Base-by-base conservation (phyloP, 2,329 filamentous ascomycete genomes). In the Hypoxylon sp. region DNA sequence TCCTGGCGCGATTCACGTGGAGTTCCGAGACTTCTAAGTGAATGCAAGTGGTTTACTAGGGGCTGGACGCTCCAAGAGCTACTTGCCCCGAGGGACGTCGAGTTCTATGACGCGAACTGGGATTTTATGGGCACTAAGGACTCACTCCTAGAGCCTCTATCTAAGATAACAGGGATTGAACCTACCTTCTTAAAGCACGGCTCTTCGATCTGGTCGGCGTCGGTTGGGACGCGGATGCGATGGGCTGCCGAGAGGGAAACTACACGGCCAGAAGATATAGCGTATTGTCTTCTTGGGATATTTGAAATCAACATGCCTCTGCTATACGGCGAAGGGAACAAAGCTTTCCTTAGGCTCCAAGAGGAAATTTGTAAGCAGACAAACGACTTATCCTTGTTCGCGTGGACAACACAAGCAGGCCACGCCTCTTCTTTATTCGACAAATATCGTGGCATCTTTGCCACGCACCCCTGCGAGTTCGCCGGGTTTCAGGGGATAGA, bases 21-120 rank as follows among this genome's bases (percentile, higher is more conserved):
- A 17, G n/a, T n/a, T 42, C 37, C 40, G 25, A 13, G 42, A 17
- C 40, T 42, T n/a, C 17, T 51, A 6, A 51, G 35, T 35, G 25
- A 14, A 7, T 65, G 44, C 30, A 63, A 64, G 35, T 71, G 65
- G 65, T 65, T 60, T 8, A 49, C 22, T 14, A 55, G 68, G 44
- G 25, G 25, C 25, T 72, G 66, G 69, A 70, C 69, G 8, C 62
- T 75, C n/a, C 66, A 74, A 46, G 67, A 74, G 31, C 50, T 74
- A 1, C 63, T 74, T 10, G 72, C 73, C 1, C 69, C 71, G 6
- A 50, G 20, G 6, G 6, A 46, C 10, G 31, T 74, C 35, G 35
- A 66, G 3, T 73, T 74, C 63, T 73, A 68, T 22, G 61, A 64
- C 37, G 20, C n/a, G 13, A 20, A 55, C 14, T 75, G 73, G 73